Evolutionary conservation across 352 stramenopile genomes (phyloP), one percentile per base, ranked within the genome.

Genomic region (Phytophthora ramorum): DNA sequence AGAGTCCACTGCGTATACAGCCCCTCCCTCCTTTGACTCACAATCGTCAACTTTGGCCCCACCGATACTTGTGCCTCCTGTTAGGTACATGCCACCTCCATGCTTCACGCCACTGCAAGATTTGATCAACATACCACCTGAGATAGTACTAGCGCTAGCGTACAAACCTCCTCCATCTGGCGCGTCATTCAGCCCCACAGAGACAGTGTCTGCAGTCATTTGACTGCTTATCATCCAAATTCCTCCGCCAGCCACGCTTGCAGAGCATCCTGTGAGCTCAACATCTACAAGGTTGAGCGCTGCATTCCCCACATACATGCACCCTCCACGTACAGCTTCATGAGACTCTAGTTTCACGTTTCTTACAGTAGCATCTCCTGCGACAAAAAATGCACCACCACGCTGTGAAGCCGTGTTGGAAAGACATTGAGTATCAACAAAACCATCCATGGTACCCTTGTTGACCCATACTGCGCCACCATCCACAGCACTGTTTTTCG

Each of bases 21-120:
- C 81, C 1, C 67, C 83, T 40, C 81, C 83, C 13, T 66, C 53
- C 13, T 63, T 40, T 2, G 69, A 55, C 2, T 34, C 28, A 19
- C 55, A 68, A n/a, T 58, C 38, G 8, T 63, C 13, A 22, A 68
- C 35, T 2, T 14, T 35, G 20, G 56, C 28, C 10, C 59, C 64
- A 20, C 24, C 19, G 5, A 77, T 10, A 7, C 22, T 22, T 13
- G 59, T 49, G 14, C 48, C 16, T 6, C 69, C 59, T 13, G 17
- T 41, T 13, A 71, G 38, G 63, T 72, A 69, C 48, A 78, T 41
- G 0, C 66, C 71, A 13, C 71, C 66, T 40, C 71, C 71, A 28
- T 50, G 40, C 20, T 48, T 48, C 2, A 17, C 17, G 30, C 13
- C 58, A 41, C 7, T 66, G 16, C 70, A 75, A 4, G 12, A 16